phyloP scores from a whole-genome alignment of 352 stramenopile species.

The Aphanomyces invadans region DNA sequence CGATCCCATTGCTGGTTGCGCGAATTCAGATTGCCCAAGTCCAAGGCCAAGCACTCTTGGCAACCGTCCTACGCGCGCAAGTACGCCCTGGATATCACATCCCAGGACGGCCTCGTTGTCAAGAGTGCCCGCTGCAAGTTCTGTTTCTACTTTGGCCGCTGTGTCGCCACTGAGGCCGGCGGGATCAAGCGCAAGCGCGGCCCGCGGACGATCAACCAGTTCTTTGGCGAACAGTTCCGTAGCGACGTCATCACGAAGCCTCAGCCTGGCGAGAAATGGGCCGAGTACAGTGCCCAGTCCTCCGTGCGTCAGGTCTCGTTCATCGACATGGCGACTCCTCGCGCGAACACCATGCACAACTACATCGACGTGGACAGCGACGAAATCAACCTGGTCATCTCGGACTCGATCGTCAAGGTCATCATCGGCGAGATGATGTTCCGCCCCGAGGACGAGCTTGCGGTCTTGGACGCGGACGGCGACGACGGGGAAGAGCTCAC shows the following conservation, averaged over 20 bases:
- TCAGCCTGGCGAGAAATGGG: neutral
- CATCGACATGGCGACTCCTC: neutral
- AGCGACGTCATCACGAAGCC: neutral
- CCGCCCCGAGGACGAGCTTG: neutral
- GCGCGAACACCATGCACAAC: neutral
- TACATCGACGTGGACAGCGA: neutral
- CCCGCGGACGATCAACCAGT: neutral
- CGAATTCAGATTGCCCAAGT: no score
- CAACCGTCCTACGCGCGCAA: conserved; percentile 2
- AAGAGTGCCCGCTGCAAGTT: conserved; percentile 1
- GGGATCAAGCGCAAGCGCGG: neutral
- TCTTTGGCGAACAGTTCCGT: neutral
- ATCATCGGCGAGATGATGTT: conserved; percentile 7
- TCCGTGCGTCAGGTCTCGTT: neutral
- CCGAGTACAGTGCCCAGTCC: neutral
- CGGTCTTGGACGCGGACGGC: conserved; percentile 4
- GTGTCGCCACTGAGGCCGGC: no score
- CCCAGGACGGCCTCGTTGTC: neutral
- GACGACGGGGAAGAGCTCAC: neutral
- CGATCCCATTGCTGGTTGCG: no score
- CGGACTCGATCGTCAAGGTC: neutral
- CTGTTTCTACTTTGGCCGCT: neutral
- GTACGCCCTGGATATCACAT: conserved; percentile 1
- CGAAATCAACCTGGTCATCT: neutral
- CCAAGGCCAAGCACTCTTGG: no score